Conservation (phyloP, 768 basidiomycete species). For the Crepidotus variabilis region DNA sequence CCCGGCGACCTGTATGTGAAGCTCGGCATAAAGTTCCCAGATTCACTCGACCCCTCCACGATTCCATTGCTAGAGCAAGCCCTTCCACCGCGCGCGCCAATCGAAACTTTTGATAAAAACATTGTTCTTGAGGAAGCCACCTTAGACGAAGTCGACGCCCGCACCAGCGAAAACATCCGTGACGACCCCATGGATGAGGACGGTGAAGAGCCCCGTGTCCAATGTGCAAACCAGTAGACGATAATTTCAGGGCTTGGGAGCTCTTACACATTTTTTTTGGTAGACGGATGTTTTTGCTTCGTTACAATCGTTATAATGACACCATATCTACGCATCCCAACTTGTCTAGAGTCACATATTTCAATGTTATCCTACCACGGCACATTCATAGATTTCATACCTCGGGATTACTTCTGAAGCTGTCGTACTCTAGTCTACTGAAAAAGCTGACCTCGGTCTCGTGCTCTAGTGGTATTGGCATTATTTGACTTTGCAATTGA, state of each 20-base stretch:
- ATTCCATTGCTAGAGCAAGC: constrained; percentile 80
- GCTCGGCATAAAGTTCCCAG: constrained; percentile 87
- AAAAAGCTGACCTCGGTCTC: constrained; percentile 96
- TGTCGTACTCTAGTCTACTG: constrained; percentile 68
- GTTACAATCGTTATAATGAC: constrained; percentile 37
- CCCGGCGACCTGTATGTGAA: constrained; percentile 90
- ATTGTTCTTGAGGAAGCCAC: constrained; percentile 79
- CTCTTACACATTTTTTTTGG: not conserved
- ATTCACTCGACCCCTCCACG: constrained; percentile 59
- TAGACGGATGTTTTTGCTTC: constrained; percentile 16
- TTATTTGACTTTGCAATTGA: not conserved
- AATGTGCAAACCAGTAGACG: constrained; percentile 85
- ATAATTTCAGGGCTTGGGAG: not conserved
- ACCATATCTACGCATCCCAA: constrained; percentile 37
- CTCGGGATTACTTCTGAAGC: constrained; percentile 81
- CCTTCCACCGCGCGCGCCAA: constrained; percentile 70
- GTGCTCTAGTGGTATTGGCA: constrained; percentile 60
- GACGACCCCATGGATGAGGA: constrained; percentile 95
- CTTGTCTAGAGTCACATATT: constrained; percentile 31
- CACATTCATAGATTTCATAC: constrained; percentile 33
- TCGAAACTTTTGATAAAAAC: constrained; percentile 67
- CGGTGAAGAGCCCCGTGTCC: constrained; percentile 86
- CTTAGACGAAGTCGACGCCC: constrained; percentile 74
- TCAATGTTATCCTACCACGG: constrained; percentile 4
- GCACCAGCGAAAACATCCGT: constrained; percentile 46